Evolutionary conservation across 139 green algal genomes (phyloP), one percentile per base, ranked within the genome.

Genomic region (Parachlorella kessleri): DNA sequence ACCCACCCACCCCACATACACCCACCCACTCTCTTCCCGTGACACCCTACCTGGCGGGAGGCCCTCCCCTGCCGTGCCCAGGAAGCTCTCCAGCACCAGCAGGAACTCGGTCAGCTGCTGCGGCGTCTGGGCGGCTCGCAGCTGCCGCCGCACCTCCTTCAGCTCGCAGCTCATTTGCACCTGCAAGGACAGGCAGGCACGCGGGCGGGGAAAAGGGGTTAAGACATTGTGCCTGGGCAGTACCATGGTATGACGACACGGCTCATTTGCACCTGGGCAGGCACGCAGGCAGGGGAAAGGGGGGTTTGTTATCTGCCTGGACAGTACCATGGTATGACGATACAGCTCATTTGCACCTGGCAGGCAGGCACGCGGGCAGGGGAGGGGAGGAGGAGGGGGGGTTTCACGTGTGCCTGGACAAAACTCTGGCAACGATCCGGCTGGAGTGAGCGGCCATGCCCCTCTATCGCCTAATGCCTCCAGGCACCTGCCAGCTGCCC

Each of bases 51-150:
- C 81, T 70, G 36, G 54, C 1, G 84, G 84, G 55, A 89, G 73
- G 33, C 84, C 82, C 38, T 88, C 84, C 23, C 72, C 78, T 30
- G 74, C 64, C 32, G 69, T 24, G 24, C 54, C 59, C 4, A 71
- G 72, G n/a, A 71, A 14, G 41, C 24, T 36, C 72, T 88, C 84
- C 42, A 87, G 21, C 21, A 66, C 53, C 48, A 88, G 69, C 38
- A 88, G 66, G 53, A 75, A 54, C 23, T 70, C n/a, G 53, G 63
- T 67, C 14, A 90, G 65, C 36, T 76, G 35, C 28, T 54, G 30
- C 26, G 82, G 66, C 10, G 63, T 79, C 53, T 67, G 24, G 6
- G 54, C 14, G 2, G 37, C 55, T 32, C 54, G 37, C 30, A 79
- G 59, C 38, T 66, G 33, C 41, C 24, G 33, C 48, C 69, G 71